A percentile compares a stretch with the other conserved stretches of the same genome.
These are phyloP conservation scores for Blepharisma stoltei DNA, from an alignment of 73 alveolate species.

Conservation along the genomic window DNA sequence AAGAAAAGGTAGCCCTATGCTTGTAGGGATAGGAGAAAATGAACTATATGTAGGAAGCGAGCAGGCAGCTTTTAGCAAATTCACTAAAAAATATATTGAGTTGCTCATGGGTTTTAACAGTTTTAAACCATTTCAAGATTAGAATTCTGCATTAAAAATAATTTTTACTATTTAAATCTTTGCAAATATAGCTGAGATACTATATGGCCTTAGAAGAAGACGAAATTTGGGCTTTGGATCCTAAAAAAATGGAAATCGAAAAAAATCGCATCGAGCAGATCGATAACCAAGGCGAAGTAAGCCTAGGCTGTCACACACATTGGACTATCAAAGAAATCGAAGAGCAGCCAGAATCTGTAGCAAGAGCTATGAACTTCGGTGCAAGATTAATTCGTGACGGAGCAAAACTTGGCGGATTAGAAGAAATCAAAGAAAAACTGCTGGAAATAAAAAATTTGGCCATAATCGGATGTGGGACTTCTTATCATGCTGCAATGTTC, in stretches of 20 bases:
- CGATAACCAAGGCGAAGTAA: slow-evolving; percentile 46
- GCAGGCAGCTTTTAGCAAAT: slow-evolving; percentile 39
- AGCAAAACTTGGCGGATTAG: slow-evolving; percentile 77
- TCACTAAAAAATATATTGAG: too few relatives aligned
- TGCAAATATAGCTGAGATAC: too few relatives aligned
- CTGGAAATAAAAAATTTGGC: slow-evolving; percentile 33
- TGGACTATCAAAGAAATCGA: slow-evolving; percentile 66
- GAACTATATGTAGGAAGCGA: slow-evolving; percentile 65
- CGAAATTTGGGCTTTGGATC: slow-evolving; percentile 56
- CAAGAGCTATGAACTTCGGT: slow-evolving; percentile 69
- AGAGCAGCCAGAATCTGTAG: slow-evolving; percentile 68
- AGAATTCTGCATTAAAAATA: too few relatives aligned
- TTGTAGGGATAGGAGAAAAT: slow-evolving; percentile 42
- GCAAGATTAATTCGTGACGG: slow-evolving; percentile 58
- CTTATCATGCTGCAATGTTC: slow-evolving; percentile 56
- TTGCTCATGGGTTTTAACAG: too few relatives aligned
- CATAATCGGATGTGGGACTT: slow-evolving; percentile 76
- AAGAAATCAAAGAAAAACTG: slow-evolving; percentile 38
- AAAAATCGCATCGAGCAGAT: slow-evolving; percentile 13
- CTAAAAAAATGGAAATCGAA: slow-evolving; percentile 44
- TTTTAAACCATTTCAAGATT: too few relatives aligned
- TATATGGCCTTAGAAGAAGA: slow-evolving; percentile 70
- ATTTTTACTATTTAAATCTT: too few relatives aligned
- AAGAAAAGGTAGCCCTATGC: slow-evolving; percentile 57
- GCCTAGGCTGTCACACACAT: slow-evolving; percentile 54